Evolutionary conservation across 1,139 yeast species (phyloP).

Genomic region (Debaryomycetaceae sp.): DNA sequence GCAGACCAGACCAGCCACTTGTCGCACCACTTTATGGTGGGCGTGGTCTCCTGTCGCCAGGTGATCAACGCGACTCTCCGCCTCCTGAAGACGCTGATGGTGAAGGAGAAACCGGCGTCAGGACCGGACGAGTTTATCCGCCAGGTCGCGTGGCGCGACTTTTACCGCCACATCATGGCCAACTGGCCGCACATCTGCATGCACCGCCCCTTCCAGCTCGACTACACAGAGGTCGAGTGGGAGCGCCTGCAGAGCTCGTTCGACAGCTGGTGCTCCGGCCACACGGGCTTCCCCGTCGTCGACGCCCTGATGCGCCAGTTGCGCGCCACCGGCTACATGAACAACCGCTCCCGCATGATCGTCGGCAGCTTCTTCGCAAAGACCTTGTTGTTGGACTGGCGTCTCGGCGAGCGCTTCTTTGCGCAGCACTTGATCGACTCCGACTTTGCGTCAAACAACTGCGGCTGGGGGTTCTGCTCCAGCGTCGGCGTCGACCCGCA

Average conservation of each 20-base stretch:
- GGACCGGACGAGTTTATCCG: conserved; percentile 15
- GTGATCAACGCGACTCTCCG: neutral
- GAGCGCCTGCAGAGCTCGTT: conserved; percentile 23
- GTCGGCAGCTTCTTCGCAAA: conserved; percentile 42
- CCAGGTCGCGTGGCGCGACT: conserved; percentile 50
- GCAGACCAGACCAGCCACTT: conserved; percentile 27
- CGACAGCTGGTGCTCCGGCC: conserved; percentile 39
- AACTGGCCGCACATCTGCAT: conserved; percentile 42
- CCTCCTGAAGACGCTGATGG: conserved; percentile 6
- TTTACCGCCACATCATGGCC: conserved; percentile 37
- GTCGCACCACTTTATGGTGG: conserved; percentile 37
- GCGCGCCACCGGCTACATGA: conserved; percentile 39
- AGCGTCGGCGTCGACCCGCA: conserved; percentile 44
- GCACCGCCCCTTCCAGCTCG: conserved; percentile 38
- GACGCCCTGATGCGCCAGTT: conserved; percentile 50
- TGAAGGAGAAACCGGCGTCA: conserved; percentile 19
- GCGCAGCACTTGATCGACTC: conserved; percentile 38
- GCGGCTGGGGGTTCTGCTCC: conserved; percentile 49
- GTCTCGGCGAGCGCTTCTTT: conserved; percentile 44
- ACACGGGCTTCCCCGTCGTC: conserved; percentile 44
- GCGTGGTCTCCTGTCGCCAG: conserved; percentile 25
- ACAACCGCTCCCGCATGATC: conserved; percentile 44
- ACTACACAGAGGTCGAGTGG: conserved; percentile 29
- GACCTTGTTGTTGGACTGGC: conserved; percentile 43
- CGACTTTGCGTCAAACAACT: conserved; percentile 43